Conservation (phyloP, 495 filamentous ascomycete species). For the Beverwykella pulmonaria region DNA sequence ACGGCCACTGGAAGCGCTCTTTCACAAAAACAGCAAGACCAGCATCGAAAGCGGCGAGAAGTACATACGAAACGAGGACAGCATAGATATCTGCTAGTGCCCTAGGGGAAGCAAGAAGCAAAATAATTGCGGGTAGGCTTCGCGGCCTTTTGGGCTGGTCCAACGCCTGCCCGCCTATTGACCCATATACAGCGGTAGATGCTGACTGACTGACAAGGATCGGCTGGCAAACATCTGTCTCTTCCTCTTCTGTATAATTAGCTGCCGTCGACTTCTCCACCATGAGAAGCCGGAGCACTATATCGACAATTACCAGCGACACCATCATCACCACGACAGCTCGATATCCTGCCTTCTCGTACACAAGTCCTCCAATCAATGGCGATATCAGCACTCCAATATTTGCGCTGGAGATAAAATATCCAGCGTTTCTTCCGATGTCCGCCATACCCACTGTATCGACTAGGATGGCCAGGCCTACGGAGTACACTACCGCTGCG, state of each 20-base stretch:
- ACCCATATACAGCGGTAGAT: not conserved
- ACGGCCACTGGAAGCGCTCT: conserved; percentile 6
- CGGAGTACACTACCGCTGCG: conserved; percentile 34
- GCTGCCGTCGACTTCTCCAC: conserved; percentile 11
- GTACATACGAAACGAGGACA: not conserved
- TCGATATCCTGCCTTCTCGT: conserved; percentile 6
- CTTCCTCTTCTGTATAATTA: not conserved
- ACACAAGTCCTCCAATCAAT: conserved; percentile 16
- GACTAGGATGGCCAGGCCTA: conserved; percentile 34
- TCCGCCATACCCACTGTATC: conserved; percentile 33
- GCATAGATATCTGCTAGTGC: conserved; percentile 7
- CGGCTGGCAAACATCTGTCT: not conserved
- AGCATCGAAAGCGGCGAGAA: conserved; percentile 12
- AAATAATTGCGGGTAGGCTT: not conserved
- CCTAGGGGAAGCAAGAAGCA: not conserved
- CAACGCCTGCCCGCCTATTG: not conserved
- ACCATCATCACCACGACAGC: conserved; percentile 16
- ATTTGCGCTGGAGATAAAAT: conserved; percentile 3
- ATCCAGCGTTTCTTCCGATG: conserved; percentile 39
- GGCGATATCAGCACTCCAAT: conserved; percentile 13
- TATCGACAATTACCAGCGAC: conserved; percentile 9
- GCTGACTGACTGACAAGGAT: not conserved
- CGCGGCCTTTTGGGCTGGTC: too few relatives aligned
- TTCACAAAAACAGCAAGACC: conserved; percentile 10
- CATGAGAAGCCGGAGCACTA: conserved; percentile 11